These are phyloP conservation scores for Ramularia collo-cygni DNA, from an alignment of 2,329 filamentous ascomycete genomes.

Conservation along the genomic window DNA sequence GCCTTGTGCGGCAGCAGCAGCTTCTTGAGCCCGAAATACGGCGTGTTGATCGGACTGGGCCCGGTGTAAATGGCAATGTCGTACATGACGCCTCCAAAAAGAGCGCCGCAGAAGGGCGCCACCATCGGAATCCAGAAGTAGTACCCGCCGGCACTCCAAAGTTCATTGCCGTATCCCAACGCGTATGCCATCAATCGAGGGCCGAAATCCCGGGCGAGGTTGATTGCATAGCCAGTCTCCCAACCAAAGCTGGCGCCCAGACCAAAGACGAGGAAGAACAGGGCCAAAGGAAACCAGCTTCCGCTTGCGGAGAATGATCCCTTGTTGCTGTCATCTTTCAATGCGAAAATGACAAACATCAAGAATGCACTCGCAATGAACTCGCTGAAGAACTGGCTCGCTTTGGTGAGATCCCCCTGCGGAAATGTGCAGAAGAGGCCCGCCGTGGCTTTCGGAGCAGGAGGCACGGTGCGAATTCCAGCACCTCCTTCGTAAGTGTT, in stretches of 20 bases:
- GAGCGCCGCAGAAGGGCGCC: constrained; percentile 55
- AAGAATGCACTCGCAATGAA: constrained; percentile 60
- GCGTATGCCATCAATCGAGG: constrained; percentile 61
- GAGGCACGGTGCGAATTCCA: constrained; percentile 56
- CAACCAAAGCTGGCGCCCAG: constrained; percentile 62
- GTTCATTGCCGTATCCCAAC: constrained; percentile 58
- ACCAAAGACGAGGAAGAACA: constrained; percentile 63
- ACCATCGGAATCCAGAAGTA: constrained; percentile 66
- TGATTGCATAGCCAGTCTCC: constrained; percentile 63
- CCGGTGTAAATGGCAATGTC: constrained; percentile 62
- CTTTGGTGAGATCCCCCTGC: constrained; percentile 54
- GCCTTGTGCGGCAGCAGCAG: constrained; percentile 17
- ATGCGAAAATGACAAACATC: constrained; percentile 63
- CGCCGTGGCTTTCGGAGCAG: constrained; percentile 50
- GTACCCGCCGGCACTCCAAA: constrained; percentile 57
- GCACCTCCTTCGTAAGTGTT: constrained; percentile 50
- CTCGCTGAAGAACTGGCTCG: constrained; percentile 64
- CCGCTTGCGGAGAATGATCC: constrained; percentile 27
- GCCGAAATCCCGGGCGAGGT: constrained; percentile 64
- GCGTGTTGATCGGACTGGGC: constrained; percentile 54
- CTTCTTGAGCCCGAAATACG: constrained; percentile 35
- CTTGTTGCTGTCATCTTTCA: constrained; percentile 48
- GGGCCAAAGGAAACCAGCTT: constrained; percentile 49
- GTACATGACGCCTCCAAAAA: constrained; percentile 59
- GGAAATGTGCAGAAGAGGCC: constrained; percentile 67